A percentile compares a stretch with the other conserved stretches of the same genome.
Conservation (phyloP, 2,329 filamentous ascomycete genomes). For the Bipolaris bicolor region DNA sequence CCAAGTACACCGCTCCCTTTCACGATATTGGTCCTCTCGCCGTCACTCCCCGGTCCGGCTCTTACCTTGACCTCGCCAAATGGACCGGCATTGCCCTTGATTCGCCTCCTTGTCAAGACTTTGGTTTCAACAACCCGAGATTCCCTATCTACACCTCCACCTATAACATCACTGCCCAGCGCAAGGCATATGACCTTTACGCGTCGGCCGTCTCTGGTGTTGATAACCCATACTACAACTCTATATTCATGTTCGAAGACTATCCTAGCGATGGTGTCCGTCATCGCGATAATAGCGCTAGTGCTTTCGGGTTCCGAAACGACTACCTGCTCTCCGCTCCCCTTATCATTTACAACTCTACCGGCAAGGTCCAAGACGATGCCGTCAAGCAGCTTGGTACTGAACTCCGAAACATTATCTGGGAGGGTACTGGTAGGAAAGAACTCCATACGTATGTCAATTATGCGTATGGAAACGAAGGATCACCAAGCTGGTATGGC, state of each 20-base stretch:
- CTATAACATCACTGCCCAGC: constrained; percentile 48
- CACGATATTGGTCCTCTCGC: constrained; percentile 24
- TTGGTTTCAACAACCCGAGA: constrained; percentile 32
- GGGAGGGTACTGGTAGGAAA: constrained; percentile 24
- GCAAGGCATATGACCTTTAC: constrained; percentile 49
- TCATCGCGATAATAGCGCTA: neutral
- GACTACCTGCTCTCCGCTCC: constrained; percentile 38
- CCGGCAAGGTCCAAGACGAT: constrained; percentile 12
- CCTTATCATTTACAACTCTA: constrained; percentile 27
- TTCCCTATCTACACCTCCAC: constrained; percentile 32
- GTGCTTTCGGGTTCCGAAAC: constrained; percentile 47
- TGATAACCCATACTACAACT: constrained; percentile 35
- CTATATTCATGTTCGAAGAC: constrained; percentile 63
- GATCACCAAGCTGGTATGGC: constrained; percentile 39
- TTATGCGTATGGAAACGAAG: constrained; percentile 44
- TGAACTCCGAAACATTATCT: constrained; percentile 27
- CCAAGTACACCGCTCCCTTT: constrained; percentile 32
- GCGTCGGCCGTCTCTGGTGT: constrained; percentile 41
- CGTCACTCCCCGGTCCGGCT: constrained; percentile 21
- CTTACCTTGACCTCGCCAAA: constrained; percentile 30
- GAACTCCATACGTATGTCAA: constrained; percentile 44
- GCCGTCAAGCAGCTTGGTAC: constrained; percentile 24
- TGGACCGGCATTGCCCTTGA: constrained; percentile 33
- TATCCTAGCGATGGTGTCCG: constrained; percentile 57
- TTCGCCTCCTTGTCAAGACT: constrained; percentile 36